Base-by-base conservation (phyloP, 345 rosid species). In the Draba incana region DNA sequence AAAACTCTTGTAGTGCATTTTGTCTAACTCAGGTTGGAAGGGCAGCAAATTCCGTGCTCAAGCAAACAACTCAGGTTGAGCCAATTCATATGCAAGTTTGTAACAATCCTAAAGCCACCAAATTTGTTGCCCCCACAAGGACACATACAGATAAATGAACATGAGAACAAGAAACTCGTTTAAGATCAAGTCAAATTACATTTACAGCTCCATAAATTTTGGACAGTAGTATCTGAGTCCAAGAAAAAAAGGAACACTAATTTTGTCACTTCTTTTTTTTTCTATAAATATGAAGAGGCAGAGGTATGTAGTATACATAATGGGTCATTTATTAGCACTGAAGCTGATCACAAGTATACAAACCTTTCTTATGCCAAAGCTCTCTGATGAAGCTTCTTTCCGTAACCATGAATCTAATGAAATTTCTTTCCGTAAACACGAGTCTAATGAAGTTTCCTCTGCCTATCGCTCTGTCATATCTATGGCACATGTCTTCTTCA, bases 401-500 rank as follows among this genome's bases (percentile, higher is more conserved):
- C 3, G 31, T 54, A 44, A 43, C 12, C 12, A 33, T 20, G 5
- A 57, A 48, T 16, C 45, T 64, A 57, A 54, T 62, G 51, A 71
- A 71, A 51, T 35, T 64, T 59, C 27, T 25, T 44, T 46, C 5
- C 5, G 33, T 55, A 45, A 44, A 9, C 12, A 33, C 39, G 4
- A 49, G 63, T 16, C 46, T 57, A 57, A 41, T 71, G 56, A 28
- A 16, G 38, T 48, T 24, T 62, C 8, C 8, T 52, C 67, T 49
- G 12, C 24, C 27, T 56, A 56, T 9, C 38, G 38, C 14, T 63
- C 50, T 72, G 70, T 45, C 3, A 63, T 60, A 59, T 67, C 58
- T 46, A 67, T 45, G 57, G 69, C 68, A 67, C 48, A 74, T 13
- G 31, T 51, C 67, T 16, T 51, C 59, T 12, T 67, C 63, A 14